Evolutionary conservation across 257 asterid genomes (phyloP).

Genomic region (Nicotiana paniculata): DNA sequence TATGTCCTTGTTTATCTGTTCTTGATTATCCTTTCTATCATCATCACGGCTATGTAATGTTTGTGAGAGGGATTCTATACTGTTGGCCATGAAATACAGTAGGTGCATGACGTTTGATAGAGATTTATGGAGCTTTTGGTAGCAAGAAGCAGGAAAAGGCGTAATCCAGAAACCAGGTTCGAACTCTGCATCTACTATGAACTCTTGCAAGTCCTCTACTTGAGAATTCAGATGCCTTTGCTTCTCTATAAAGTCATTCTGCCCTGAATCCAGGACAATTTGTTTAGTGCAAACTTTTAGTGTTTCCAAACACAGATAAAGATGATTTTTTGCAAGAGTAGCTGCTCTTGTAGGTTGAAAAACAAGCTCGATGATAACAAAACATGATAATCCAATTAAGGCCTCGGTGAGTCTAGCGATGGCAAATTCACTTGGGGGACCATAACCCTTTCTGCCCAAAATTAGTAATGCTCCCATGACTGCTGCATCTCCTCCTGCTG

Average conservation of each 20-base stretch:
- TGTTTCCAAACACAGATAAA: constrained; percentile 13
- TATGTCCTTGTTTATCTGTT: constrained; percentile 21
- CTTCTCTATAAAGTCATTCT: constrained; percentile 20
- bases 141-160: constrained; percentile 36
- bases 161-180: constrained; percentile 48
- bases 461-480: constrained; percentile 60
- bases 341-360: constrained; percentile 50
- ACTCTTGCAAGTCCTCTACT: constrained; percentile 19
- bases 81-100: constrained; percentile 27
- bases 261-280: background rate
- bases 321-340: constrained; percentile 42
- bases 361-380: constrained; percentile 43
- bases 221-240: constrained; percentile 17
- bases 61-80: constrained; percentile 22
- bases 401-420: constrained; percentile 48
- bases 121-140: constrained; percentile 26
- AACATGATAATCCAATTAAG: constrained; percentile 42
- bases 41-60: constrained; percentile 7
- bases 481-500: constrained; percentile 51
- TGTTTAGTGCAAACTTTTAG: constrained; percentile 36
- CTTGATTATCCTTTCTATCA: constrained; percentile 20
- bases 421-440: constrained; percentile 50
- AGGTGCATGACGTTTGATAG: constrained; percentile 22
- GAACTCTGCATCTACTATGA: constrained; percentile 26
- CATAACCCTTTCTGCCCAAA: constrained; percentile 50